These are phyloP conservation scores for Lipomyces yamanashiensis DNA, from an alignment of 805 yeast genomes.

Conservation along the genomic window DNA sequence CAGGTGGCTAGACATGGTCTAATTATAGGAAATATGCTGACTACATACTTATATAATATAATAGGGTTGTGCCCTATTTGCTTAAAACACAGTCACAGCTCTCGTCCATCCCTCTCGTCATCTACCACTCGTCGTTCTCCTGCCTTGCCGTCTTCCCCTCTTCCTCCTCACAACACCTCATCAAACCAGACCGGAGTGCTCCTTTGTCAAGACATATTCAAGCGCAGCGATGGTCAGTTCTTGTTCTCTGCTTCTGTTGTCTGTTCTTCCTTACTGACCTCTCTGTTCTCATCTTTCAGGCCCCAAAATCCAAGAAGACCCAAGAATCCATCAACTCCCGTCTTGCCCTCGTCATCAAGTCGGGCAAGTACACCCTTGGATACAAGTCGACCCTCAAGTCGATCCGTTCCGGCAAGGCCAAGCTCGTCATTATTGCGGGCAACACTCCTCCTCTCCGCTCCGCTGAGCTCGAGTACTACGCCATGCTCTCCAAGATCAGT, in stretches of 20 bases:
- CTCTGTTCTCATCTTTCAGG: conserved; percentile 16
- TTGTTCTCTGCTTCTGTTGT: conserved; percentile 8
- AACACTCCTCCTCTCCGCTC: conserved; percentile 99
- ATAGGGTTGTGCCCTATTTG: neutral
- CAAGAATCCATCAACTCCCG: conserved; percentile 96
- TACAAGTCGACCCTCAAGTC: conserved; percentile 99
- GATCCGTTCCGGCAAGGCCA: conserved; percentile 98
- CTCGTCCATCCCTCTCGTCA: neutral
- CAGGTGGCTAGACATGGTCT: neutral
- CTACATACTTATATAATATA: neutral
- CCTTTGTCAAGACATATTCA: conserved; percentile 10
- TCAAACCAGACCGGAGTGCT: conserved; percentile 83
- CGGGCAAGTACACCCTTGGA: conserved; percentile 99
- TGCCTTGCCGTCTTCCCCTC: neutral
- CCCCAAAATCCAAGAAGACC: conserved; percentile 70
- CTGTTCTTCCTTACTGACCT: conserved; percentile 10
- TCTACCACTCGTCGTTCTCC: neutral
- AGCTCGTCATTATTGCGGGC: conserved; percentile 96
- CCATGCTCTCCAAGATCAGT: conserved; percentile 97
- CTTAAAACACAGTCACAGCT: neutral
- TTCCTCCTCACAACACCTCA: conserved; percentile 4
- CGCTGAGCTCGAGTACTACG: conserved; percentile 99
- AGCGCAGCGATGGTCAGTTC: conserved; percentile 99
- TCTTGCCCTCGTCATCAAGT: conserved; percentile 96
- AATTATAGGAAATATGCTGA: neutral